Evolutionary conservation across 2,329 filamentous ascomycete genomes (phyloP), one percentile per base, ranked within the genome.

Genomic region (Penicillium frequentans): DNA sequence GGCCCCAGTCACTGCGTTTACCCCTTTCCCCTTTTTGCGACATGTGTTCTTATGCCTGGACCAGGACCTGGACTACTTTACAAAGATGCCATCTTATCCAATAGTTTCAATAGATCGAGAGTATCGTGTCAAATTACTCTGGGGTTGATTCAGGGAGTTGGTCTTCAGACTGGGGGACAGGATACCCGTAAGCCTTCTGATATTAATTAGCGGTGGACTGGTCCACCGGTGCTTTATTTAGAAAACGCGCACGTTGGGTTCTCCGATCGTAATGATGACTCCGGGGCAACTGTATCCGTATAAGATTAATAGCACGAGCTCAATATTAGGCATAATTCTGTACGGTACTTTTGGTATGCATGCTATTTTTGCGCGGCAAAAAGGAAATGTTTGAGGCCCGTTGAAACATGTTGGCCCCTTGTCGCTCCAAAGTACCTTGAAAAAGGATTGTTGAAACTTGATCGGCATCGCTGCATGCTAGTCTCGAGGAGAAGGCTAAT

Each of bases 401-500:
- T 48, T 24, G 46, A 54, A 51, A 55, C 39, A 49, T 19, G n/a
- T 24, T 46, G 8, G 14, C 52, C 58, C 58, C 55, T 50, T 49
- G 54, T 45, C 26, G 43, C 52, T 51, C 42, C 47, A 42, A 57
- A 37, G 47, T 37, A 46, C 27, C 23, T n/a, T 29, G 39, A 27
- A 37, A 52, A 49, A 24, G 51, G 47, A 56, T 56, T 31, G 47
- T 54, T 57, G 54, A 57, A 52, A 60, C 52, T 52, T 47, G 61
- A 61, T 62, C 58, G 54, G 55, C 61, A 29, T 53, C 35, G 44
- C 37, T 60, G 52, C 52, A 60, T 57, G 45, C 56, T 55, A 53
- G 53, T 50, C 26, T 59, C 43, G 52, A 59, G 29, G 44, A 35
- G 54, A 57, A 26, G 54, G 21, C 55, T 29, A 39, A 53, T 57